Evolutionary conservation across 257 asterid genomes (phyloP), one percentile per base, ranked within the genome.

Genomic region (Salvia rosmarinus): DNA sequence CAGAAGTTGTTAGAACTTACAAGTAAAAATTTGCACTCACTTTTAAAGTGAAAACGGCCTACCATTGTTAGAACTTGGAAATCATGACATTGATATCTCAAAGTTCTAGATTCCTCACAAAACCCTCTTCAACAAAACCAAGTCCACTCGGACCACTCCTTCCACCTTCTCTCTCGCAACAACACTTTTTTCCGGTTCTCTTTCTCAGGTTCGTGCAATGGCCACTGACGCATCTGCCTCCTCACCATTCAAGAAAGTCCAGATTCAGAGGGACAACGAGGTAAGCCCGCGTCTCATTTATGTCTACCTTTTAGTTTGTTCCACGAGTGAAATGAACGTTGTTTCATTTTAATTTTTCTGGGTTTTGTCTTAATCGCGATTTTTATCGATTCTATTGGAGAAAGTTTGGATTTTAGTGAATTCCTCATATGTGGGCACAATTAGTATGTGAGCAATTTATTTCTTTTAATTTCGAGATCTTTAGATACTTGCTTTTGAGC

Each of bases 201-300:
- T 68, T 20, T 77, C 61, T 70, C 88, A 72, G 64, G 77, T 87
- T 76, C 88, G 92, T 37, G 82, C 96, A 8, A 94, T 94, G 99
- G 96, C 90, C 6, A 76, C 97, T 20, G 84, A 75, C 25, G 75
- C 96, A 43, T 67, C 85, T 32, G 75, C 83, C 28, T 67, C 91
- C 34, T 79, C 95, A n/a, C 86, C 92, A 42, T 88, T 94, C 90
- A 88, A 81, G 80, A 94, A 88, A 71, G 81, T 94, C 37, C 90
- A 84, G 88, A 89, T 94, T 83, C 96, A 86, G 75, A 86, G 96
- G 59, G 98, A 79, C 54, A 75, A 86, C 78, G 83, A 85, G 67
- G 98, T 94, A 74, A 77, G 79, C 28, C 9, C 64, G 32, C 64
- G 23, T 54, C 37, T 8, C 13, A 11, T 34, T 44, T 42, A 49